Base-by-base conservation (phyloP, 768 basidiomycete species). In the Cubamyces sp. region DNA sequence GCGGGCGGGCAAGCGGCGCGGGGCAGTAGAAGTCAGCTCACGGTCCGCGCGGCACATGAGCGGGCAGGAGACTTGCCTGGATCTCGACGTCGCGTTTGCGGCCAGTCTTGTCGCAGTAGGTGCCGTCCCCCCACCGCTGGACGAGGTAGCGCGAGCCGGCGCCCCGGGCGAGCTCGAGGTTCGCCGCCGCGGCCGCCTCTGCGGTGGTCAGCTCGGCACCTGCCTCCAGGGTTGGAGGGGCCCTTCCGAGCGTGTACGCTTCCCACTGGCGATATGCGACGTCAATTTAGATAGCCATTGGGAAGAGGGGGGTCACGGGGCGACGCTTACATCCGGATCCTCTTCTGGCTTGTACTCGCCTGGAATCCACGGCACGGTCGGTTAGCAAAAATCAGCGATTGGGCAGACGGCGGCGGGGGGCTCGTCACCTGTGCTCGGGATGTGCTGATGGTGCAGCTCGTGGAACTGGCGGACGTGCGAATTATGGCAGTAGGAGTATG, bases 401-500 rank as follows among this genome's bases (percentile, higher is more conserved):
- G 51, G 28, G 53, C 42, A 50, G 52, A 46, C 62, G 3, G 65
- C 18, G 28, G 48, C 48, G 61, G 62, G 34, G 34, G 11, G 34
- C 5, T 55, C 67, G 61, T 80, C 78, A 87, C 91, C 90, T 75
- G 87, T 76, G 65, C 82, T 80, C 67, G 86, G 84, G 52, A 85
- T 79, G 65, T 87, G 87, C 56, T 84, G 74, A 71, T 85, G 86
- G 66, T 79, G 72, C 61, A 90, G 78, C 74, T 95, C 94, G 75
- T 91, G 91, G 81, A 98, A 99, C 76, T 99, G 97, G 60, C 96
- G 88, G 64, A 98, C 94, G 76, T 97, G 88, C 54, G 87, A 84
- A 74, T 95, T 92, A 78, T 99, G 95, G 78, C 96, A 94, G 75
- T 92, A 97, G 51, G 93, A 88, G 77, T 98, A 98, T 40, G 95